Evolutionary conservation across 768 basidiomycete species (phyloP).

Genomic region (Sistotremastrum suecicum): DNA sequence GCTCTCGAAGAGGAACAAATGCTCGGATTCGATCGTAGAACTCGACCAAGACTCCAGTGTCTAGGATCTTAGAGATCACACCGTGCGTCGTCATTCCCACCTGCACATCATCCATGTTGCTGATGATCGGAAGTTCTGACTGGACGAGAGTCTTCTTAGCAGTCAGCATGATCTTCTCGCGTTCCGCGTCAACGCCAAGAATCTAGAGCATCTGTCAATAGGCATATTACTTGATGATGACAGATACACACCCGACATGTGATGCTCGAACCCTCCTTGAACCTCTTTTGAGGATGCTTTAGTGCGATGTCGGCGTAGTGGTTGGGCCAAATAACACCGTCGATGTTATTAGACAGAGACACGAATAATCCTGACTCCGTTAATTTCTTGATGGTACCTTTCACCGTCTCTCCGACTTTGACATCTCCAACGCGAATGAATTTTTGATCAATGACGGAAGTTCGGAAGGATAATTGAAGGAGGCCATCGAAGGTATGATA

Average conservation of each 20-base stretch:
- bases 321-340: constrained; percentile 86
- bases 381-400: constrained; percentile 77
- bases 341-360: constrained; percentile 72
- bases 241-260: constrained; percentile 61
- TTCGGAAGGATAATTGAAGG: constrained; percentile 74
- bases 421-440: constrained; percentile 77
- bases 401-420: constrained; percentile 73
- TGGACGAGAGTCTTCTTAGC: constrained; percentile 85
- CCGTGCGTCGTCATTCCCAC: constrained; percentile 65
- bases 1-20: constrained; percentile 65
- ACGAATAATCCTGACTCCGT: constrained; percentile 74
- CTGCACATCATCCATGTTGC: constrained; percentile 50
- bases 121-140: constrained; percentile 57
- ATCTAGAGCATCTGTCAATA: constrained; percentile 33
- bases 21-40: constrained; percentile 86
- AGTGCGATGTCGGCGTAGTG: constrained; percentile 93
- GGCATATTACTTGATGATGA: neutral
- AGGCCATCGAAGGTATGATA: constrained; percentile 77
- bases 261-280: constrained; percentile 68
- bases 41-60: constrained; percentile 72
- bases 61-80: constrained; percentile 69
- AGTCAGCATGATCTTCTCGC: constrained; percentile 73
- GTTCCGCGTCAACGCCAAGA: constrained; percentile 65
- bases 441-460: constrained; percentile 69
- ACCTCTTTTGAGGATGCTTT: constrained; percentile 85